phyloP scores from a whole-genome alignment of 495 filamentous ascomycete genomes.

The Penicilliopsis zonata region DNA sequence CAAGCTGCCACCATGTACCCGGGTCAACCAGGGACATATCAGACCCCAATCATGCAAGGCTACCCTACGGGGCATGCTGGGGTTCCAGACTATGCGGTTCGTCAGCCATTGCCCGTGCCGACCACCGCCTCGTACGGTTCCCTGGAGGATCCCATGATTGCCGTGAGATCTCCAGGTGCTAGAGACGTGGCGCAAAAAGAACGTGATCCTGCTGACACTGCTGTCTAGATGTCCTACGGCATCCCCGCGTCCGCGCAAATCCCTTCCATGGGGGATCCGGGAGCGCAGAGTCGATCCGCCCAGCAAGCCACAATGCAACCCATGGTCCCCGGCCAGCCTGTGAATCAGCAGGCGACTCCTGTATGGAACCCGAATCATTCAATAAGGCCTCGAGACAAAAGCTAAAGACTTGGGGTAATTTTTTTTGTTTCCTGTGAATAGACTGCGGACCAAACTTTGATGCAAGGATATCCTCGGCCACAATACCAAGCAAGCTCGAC shows the following conservation, averaged over 20 bases:
- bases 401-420: constrained; percentile 15
- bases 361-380: constrained; percentile 24
- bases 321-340: constrained; percentile 16
- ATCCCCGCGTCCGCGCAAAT: constrained; percentile 21
- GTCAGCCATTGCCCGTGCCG: constrained; percentile 11
- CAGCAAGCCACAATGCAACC: constrained; percentile 32
- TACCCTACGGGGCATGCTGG: constrained; percentile 27
- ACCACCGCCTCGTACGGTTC: constrained; percentile 3
- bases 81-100: constrained; percentile 32
- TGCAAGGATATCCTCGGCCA: constrained; percentile 28
- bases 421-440: constrained; percentile 17
- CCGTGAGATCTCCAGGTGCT: constrained; percentile 7
- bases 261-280: constrained; percentile 28
- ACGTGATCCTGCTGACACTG: not conserved
- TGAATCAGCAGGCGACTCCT: constrained; percentile 31
- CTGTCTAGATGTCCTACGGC: constrained; percentile 23
- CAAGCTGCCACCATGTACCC: constrained; percentile 27
- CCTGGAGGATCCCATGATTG: constrained; percentile 5
- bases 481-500: constrained; percentile 22
- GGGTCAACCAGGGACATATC: constrained; percentile 24
- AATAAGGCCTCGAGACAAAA: constrained; percentile 13
- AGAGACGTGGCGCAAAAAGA: constrained; percentile 5
- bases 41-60: constrained; percentile 22
- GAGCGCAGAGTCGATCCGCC: constrained; percentile 20
- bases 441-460: constrained; percentile 30